Evolutionary conservation across 2,329 filamentous ascomycete genomes (phyloP), one percentile per base, ranked within the genome.

Genomic region (Colletotrichum sp.): DNA sequence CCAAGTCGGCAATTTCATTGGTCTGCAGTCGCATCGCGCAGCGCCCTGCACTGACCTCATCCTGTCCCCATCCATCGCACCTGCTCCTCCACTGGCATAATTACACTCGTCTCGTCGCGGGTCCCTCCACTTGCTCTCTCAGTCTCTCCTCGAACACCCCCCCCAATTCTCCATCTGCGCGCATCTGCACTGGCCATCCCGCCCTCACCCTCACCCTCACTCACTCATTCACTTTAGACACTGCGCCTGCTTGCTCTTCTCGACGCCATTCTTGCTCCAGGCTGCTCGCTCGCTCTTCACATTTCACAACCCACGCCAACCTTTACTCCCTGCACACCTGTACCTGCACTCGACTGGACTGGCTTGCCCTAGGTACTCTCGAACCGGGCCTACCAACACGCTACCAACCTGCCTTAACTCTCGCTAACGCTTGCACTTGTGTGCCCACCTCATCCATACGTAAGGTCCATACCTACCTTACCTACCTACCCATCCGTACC

Each of bases 21-120:
- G 44, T 44, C 13, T 62, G 44, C 66, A 62, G 0, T n/a, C 26
- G 39, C 65, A 68, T 68, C 52, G 9, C 28, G n/a, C 44, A 57
- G 60, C 60, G 52, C 44, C 59, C 32, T 65, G 69, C 72, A 75
- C 69, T 72, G 69, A 72, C 39, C 72, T 72, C 72, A 75, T 44
- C 55, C 69, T 67, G 62, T 57, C 62, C 72, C 55, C 39, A 49
- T 62, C 63, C 69, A 64, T 32, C 34, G 62, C 24, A 65, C 34
- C 59, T 64, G 8, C 24, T 44, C 63, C 72, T 65, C 72, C 69
- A 72, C 69, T 60, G 49, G 69, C 72, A 68, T 75, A 57, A 72
- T 72, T 68, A 62, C 69, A 72, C 28, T 52, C 68, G 39, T 66
- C 62, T 59, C 32, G 52, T 34, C 34, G 70, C 55, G 28, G 34